Percentiles rank a stretch among this genome's conserved stretches.
These are phyloP conservation scores for Onygena corvina DNA, from an alignment of 2,329 filamentous ascomycete species.

Conservation along the genomic window DNA sequence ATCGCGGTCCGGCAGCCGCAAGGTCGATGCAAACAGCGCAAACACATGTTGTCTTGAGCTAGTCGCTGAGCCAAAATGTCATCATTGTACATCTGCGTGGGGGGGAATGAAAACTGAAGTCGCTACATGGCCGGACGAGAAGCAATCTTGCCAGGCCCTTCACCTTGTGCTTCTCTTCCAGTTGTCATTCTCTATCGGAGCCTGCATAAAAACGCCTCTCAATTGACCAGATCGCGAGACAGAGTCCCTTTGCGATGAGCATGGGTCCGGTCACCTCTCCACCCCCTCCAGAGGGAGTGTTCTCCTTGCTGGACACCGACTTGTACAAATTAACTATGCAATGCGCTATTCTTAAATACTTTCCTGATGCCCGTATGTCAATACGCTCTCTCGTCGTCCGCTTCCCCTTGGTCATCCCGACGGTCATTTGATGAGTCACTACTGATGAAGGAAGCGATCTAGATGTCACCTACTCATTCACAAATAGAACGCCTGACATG, in stretches of 20 bases:
- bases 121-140: too few relatives aligned
- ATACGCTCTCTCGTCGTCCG: neutral
- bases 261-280: conserved; percentile 4
- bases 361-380: conserved; percentile 48
- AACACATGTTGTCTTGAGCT: conserved; percentile 3
- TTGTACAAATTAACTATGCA: conserved; percentile 99
- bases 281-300: conserved; percentile 52
- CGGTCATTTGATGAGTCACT: neutral
- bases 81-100: neutral
- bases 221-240: too few relatives aligned
- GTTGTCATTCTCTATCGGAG: too few relatives aligned
- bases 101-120: neutral
- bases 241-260: too few relatives aligned
- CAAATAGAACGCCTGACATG: conserved; percentile 89
- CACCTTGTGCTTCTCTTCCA: too few relatives aligned
- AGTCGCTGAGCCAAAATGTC: too few relatives aligned
- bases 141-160: too few relatives aligned
- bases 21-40: conserved; percentile 11
- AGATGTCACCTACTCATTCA: conserved; percentile 83
- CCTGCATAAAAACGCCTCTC: too few relatives aligned
- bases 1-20: neutral
- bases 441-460: conserved; percentile 21
- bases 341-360: conserved; percentile 88
- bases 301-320: conserved; percentile 70
- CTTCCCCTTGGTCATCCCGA: neutral